These are phyloP conservation scores for Colletotrichum salicis DNA, from an alignment of 2,329 filamentous ascomycete genomes.

Conservation along the genomic window DNA sequence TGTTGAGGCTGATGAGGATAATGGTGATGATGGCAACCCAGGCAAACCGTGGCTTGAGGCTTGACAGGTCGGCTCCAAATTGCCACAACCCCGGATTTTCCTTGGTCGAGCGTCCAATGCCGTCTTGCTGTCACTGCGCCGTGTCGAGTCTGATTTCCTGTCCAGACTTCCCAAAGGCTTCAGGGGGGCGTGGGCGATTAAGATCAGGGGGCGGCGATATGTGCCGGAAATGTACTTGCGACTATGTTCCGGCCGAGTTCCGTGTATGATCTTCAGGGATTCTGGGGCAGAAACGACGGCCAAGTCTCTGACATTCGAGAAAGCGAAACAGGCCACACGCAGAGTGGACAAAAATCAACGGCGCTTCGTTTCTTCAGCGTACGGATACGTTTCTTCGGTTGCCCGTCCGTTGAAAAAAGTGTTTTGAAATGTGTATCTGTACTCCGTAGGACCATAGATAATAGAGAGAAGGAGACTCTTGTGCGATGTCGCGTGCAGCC, in stretches of 20 bases:
- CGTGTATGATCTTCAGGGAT: conserved; percentile 31
- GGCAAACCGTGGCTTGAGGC: neutral
- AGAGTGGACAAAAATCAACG: neutral
- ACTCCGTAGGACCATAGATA: no score
- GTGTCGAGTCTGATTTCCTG: conserved; percentile 11
- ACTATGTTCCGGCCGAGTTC: conserved; percentile 27
- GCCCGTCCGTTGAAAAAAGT: no score
- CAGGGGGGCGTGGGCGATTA: conserved; percentile 8
- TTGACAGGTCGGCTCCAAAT: neutral
- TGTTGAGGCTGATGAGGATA: no score
- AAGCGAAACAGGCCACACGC: conserved; percentile 4
- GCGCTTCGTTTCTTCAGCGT: neutral
- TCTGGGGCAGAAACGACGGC: conserved; percentile 20
- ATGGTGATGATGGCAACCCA: neutral
- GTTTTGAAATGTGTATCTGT: neutral
- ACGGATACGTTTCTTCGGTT: neutral
- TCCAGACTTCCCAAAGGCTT: neutral
- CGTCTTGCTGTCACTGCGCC: conserved; percentile 9
- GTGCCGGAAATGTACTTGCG: conserved; percentile 4
- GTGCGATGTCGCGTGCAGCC: conserved; percentile 21
- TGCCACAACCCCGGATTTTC: conserved; percentile 20
- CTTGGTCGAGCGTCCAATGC: neutral
- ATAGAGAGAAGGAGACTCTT: neutral
- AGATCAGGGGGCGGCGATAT: conserved; percentile 27
- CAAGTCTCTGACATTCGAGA: conserved; percentile 6